Evolutionary conservation across 2,329 filamentous ascomycete genomes (phyloP).

Genomic region (Aspergillus aculeatus): DNA sequence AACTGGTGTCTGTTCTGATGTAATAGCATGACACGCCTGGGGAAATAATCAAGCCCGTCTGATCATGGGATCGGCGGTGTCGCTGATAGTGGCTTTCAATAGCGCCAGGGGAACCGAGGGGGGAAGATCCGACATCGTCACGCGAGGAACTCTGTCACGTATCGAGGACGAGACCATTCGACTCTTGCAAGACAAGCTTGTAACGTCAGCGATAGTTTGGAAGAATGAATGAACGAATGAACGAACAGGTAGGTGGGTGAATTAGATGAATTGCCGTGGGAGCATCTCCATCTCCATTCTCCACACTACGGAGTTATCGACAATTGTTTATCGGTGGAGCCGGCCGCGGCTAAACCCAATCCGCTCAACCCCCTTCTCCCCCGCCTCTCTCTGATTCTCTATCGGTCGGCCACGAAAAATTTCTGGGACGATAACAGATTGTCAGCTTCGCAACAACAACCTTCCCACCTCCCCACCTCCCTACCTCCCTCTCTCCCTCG

Average conservation of each 20-base stretch:
- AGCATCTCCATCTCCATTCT: neutral
- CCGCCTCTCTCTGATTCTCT: neutral
- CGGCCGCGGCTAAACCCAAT: conserved; percentile 3
- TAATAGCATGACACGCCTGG: conserved; percentile 7
- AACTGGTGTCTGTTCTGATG: conserved; percentile 8
- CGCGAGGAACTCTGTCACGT: neutral
- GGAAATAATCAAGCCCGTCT: conserved; percentile 8
- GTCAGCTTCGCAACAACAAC: neutral
- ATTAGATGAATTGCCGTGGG: neutral
- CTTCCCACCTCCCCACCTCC: neutral
- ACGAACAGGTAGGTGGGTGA: neutral
- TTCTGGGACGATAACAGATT: neutral
- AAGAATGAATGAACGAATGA: neutral
- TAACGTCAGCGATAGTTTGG: neutral
- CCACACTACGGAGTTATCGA: too few relatives aligned
- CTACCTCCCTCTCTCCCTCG: neutral
- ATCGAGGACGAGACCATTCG: neutral
- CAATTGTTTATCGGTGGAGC: neutral
- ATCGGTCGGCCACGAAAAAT: conserved; percentile 6
- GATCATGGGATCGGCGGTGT: conserved; percentile 17
- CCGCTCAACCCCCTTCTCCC: neutral
- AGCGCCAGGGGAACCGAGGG: conserved; percentile 12
- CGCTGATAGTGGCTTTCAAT: conserved; percentile 11
- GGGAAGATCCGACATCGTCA: conserved; percentile 5
- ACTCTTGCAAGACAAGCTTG: neutral